Base-by-base conservation (phyloP, 345 rosid genomes). In the Ceriops decandra region DNA sequence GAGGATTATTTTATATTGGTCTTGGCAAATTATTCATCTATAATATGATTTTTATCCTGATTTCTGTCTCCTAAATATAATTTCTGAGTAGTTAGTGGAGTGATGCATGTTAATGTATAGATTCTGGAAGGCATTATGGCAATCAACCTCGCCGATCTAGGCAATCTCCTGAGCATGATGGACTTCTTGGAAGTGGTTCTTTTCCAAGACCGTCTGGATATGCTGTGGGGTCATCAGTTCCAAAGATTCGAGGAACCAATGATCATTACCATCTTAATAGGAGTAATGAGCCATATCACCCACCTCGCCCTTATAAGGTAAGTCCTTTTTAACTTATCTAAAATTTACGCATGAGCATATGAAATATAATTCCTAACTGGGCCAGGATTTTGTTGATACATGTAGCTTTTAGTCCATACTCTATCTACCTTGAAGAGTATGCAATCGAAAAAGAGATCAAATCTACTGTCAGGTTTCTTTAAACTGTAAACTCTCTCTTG, bases 291-390 rank as follows among this genome's bases (percentile, higher is more conserved):
- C 99, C 93, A 13, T 95, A 88, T 78, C 97, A 95, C 36, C 98
- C 98, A 17, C 99, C 99, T 59, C 95, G 95, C 42, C 95, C 98
- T 36, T 90, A 90, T 74, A 91, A 92, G 97, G 99, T 92, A 56
- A 82, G 68, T 36, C 67, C 32, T 22, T 51, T 49, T 52, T 30
- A 36, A 52, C 8, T 24, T 22, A 35, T 24, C 9, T 17, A 59
- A 4, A 10, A 53, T 21, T 24, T 61, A 56, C 31, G 1, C 35
- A 35, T 20, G 1, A 7, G 21, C 13, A n/a, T 28, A 26, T 9
- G 19, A 28, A 65, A 28, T 35, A 5, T 58, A 20, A 52, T 16
- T 24, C 13, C 28, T 36, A 3, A 26, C 7, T 58, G 46, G 52
- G 21, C 36, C 20, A 67, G 67, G 57, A 62, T 42, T 56, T 67